phyloP scores from a whole-genome alignment of 1,284 basidiomycete genomes.

The Laetiporus sulphureus region DNA sequence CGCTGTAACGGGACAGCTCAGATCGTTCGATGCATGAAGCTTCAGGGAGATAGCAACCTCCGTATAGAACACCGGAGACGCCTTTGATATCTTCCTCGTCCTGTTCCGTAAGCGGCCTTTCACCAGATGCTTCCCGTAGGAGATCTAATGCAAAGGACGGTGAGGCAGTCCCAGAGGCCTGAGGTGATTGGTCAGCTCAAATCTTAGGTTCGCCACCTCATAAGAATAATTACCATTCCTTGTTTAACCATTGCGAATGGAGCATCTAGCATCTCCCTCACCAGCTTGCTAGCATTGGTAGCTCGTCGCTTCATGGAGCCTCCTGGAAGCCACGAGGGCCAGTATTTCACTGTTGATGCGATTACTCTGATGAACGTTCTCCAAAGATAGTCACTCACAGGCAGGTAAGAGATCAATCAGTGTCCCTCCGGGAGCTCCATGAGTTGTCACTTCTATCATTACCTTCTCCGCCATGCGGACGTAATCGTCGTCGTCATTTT shows the following conservation, averaged over 20 bases:
- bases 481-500: neutral
- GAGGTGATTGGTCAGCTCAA: neutral
- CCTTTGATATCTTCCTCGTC: slow-evolving; percentile 8
- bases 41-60: neutral
- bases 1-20: slow-evolving; percentile 10
- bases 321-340: no score
- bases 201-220: neutral
- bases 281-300: neutral
- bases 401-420: neutral
- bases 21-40: neutral
- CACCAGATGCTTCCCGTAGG: neutral
- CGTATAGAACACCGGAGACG: slow-evolving; percentile 1
- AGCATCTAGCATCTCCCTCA: slow-evolving; percentile 1
- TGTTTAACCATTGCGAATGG: neutral
- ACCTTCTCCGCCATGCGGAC: neutral
- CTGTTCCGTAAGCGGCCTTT: neutral
- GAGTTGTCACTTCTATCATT: neutral
- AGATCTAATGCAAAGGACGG: neutral
- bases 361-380: neutral
- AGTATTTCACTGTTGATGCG: neutral
- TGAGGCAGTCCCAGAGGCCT: neutral
- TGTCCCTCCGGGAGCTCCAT: neutral
- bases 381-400: neutral
- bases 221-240: neutral
- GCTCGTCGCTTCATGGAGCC: neutral